Base-by-base conservation (phyloP, 2,329 filamentous ascomycete genomes). In the Meredithiella fracta region DNA sequence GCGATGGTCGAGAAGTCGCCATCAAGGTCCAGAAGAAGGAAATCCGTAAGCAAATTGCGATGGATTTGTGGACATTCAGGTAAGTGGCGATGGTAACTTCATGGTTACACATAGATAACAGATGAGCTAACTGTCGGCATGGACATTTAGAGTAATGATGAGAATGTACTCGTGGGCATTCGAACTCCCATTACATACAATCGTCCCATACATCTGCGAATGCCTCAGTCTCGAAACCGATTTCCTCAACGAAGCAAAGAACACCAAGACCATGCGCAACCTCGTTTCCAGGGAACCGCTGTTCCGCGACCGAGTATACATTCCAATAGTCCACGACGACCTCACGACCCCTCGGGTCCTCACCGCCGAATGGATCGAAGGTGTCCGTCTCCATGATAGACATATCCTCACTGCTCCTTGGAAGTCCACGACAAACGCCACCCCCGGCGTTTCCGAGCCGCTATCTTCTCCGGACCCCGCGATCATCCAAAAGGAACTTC, bases 341-440 rank as follows among this genome's bases (percentile, higher is more conserved):
- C 76, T 96, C 26, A 89, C 81, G 54, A 89, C 85, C 15, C 85
- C 76, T 65, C 78, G 92, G 38, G 82, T 98, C 51, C 83, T 98
- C 73, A 94, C 90, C 0, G 89, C 91, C 0, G 92, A 98, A 67
- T 98, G 92, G 92, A 94, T 98, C 58, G 92, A 98, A 68, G 92
- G 92, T 5, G 81, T 94, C 1, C 78, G 90, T 1, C 73, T 98
- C 1, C 95, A 90, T 88, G 91, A 97, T 64, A 94, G 94, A 67
- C 81, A 86, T 57, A 76, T 83, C 54, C 83, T 96, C 65, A 85
- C 80, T 0, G 76, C 76, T 2, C 74, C 78, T 3, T 97, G 92
- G 91, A 70, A 82, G 38, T 90, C 89, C 22, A 78, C 81, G 71
- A 79, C 83, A 15, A 74, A 79, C 59, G 87, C 86, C 3, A 91